Evolutionary conservation across 2,329 filamentous ascomycete genomes (phyloP), one percentile per base, ranked within the genome.

Genomic region (Botrytis paeoniae): DNA sequence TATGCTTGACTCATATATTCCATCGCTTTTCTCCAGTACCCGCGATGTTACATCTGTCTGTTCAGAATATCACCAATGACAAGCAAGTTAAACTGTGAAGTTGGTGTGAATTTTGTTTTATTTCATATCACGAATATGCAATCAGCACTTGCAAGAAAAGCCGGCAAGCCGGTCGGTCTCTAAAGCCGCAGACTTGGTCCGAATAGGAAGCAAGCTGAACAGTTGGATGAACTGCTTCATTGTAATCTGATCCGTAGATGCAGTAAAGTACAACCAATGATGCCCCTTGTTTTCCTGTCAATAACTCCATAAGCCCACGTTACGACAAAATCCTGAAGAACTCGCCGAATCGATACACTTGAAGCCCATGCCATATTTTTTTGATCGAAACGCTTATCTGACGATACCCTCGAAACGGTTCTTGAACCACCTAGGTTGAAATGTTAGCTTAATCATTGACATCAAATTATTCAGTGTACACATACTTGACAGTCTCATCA

Each of bases 401-500:
- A 99, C 94, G 85, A 98, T 98, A 85, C 95, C 96, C 76, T 80
- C 79, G 76, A 80, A 80, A 73, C 79, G 74, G 74, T 77, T 91
- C 89, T 93, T 93, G 89, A 92, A 99, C 96, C 96, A 99, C 63
- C 73, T 74, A 64, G n/a, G 29, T 60, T 48, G 7, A 41, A 54
- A 57, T 54, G 65, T 74, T 48, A 74, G 73, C 35, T 41, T 8
- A 60, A 45, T 6, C 3, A 25, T 37, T 14, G 16, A 37, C 41
- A 43, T 20, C 2, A 39, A 8, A 60, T 29, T 7, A 14, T 18
- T 20, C 12, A 39, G 1, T 57, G 0, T 18, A 41, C 12, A 74
- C 73, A 57, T 74, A 74, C 89, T 95, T 97, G 88, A 98, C 87
- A 83, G 95, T 98, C 91, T 99, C 96, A 78, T 90, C 86, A 83